Base-by-base conservation (phyloP, 2,329 filamentous ascomycete species). In the Fusarium sp. region DNA sequence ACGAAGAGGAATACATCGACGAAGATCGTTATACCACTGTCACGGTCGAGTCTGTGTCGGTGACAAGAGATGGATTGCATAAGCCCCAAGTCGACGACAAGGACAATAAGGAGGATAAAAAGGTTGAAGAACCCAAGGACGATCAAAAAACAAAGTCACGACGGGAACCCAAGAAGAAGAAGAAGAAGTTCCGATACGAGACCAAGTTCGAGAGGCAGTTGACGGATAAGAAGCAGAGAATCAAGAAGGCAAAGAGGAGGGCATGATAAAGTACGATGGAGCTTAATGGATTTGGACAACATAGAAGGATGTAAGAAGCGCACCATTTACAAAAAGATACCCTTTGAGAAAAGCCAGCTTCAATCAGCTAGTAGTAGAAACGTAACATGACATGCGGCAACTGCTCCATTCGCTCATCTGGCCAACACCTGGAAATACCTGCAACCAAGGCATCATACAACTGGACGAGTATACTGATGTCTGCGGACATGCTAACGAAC, bases 11-110 rank as follows among this genome's bases (percentile, higher is more conserved):
- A 82, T 99, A 98, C 83, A 90, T 98, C 74, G 96, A 99, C 82
- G 96, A 98, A 81, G 96, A 98, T 82, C 93, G 93, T 80, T 98
- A 94, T 81, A 98, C 96, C 2, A 98, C 94, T 2, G 96, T 99
- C 33, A 98, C 94, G 0, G 91, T 99, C 3, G 96, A 98, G 81
- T 92, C 93, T 17, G 94, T 99, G 75, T 92, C 92, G 72, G 89
- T 97, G 22, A 92, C 93, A 18, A 90, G 90, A 75, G 90, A 95
- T 63, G 94, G 94, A 2, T 84, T 97, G 54, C 87, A 90, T 66
- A 91, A 89, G 76, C 82, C 84, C 7, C 81, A 85, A 48, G 76
- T 84, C 65, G 76, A 72, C 8, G 79, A 81, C 10, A 79, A 81
- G 15, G 81, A 82, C n/a, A 82, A 84, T 28, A 81, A 82, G 10